Evolutionary conservation across 2,329 filamentous ascomycete species (phyloP), one percentile per base, ranked within the genome.

Genomic region (Calonectria pteridis): DNA sequence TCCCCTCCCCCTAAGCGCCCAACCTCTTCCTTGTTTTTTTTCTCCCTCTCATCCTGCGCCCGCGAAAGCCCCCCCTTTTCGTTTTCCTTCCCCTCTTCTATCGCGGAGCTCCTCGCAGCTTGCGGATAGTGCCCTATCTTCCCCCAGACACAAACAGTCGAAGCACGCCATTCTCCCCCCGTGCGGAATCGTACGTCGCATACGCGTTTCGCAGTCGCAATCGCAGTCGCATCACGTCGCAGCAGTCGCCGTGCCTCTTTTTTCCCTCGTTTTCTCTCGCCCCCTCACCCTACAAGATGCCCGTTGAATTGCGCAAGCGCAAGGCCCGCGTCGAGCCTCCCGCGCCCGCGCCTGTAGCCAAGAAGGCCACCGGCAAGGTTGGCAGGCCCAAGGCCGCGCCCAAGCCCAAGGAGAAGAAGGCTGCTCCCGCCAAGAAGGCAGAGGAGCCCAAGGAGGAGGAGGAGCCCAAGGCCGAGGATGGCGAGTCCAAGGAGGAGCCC

Each of bases 251-350:
- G 40, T 72, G 65, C 33, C 29, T 66, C 28, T 62, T 65, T 49
- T 68, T 51, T 74, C 11, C n/a, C 43, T 58, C 62, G 20, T 31
- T 33, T 26, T 68, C 55, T 46, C 70, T 49, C 26, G 26, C 67
- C 68, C 70, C 53, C 33, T 58, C 69, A 33, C 53, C 66, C 28
- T 62, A n/a, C 46, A 75, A 40, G 73, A 92, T 92, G 91, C 88
- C 89, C 75, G 86, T 89, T 78, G 89, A 89, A 80, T 86, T 92
- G 53, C 88, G 91, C 84, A 92, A 92, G 86, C 90, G 91, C 86
- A 91, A 91, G 84, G 89, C 89, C 77, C 87, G 87, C 67, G 55
- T 62, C 35, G 86, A 85, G 79, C 84, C 87, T 72, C 84, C 86
- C 67, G 85, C 87, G 74, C 85, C 88, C 76, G 85, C 88, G 20